Base-by-base conservation (phyloP, 2,329 filamentous ascomycete genomes). In the Teratosphaeria nubilosa region DNA sequence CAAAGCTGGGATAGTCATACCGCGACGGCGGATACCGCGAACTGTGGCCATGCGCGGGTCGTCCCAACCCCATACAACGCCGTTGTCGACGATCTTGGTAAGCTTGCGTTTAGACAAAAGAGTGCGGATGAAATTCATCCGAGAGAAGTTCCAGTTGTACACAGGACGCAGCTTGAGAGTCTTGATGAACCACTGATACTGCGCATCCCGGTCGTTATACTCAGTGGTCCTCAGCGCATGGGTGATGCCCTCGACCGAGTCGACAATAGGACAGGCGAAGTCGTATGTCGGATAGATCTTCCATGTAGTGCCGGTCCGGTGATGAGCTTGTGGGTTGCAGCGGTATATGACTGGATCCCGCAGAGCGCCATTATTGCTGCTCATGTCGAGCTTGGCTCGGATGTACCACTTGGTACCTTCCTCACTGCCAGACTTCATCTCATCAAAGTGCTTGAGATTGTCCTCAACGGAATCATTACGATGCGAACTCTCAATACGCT, bases 321-420 rank as follows among this genome's bases (percentile, higher is more conserved):
- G 89, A 73, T 94, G 88, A 11, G 78, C 73, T 54, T 80, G 71
- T 5, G 82, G 79, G 69, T 95, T 96, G 82, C 91, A 96, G 65
- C 94, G 86, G 80, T 96, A 97, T 73, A 99, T 95, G 74, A 97
- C 91, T 13, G 94, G 94, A 73, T 99, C 94, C 64, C 94, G 84
- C 83, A 97, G 86, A 56, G 94, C 90, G 76, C 95, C 95, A 80
- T 99, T 97, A 64, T 88, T 88, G 76, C 94, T 88, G 73, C 95
- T 89, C 66, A 88, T 84, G 1, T 90, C 92, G 66, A 97, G 89
- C 80, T 95, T 96, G 59, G 94, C 94, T 60, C 94, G 88, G 65
- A 99, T 95, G 76, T 90, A 96, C 84, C 92, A 91, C 70, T 82
- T 84, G 54, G 85, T 76, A 59, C 94, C 94, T 73, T 91, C 86